phyloP scores from a whole-genome alignment of 495 filamentous ascomycete species.

The Opeltia flavorubescens region DNA sequence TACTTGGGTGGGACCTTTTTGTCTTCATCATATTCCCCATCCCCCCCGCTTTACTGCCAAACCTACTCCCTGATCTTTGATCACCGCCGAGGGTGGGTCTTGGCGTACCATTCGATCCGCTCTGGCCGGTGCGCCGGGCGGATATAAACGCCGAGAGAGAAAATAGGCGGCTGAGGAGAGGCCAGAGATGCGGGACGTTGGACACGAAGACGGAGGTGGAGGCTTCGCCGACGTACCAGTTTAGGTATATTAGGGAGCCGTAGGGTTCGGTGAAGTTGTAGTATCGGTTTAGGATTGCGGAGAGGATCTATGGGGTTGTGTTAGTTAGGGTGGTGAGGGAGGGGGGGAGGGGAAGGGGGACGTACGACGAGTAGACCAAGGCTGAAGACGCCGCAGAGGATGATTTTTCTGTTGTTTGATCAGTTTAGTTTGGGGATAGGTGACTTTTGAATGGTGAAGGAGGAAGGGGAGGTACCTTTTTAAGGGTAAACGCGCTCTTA shows the following conservation, averaged over 20 bases:
- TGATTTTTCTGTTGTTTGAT: slow-evolving; percentile 29
- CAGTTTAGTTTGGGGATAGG: slow-evolving; percentile 5
- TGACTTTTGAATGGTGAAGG: background rate
- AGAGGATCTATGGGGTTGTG: slow-evolving; percentile 29
- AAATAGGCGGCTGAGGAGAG: slow-evolving; percentile 40
- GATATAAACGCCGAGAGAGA: slow-evolving; percentile 28
- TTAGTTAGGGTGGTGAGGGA: background rate
- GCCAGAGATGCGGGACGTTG: slow-evolving; percentile 52
- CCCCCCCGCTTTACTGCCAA: background rate
- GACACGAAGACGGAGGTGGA: slow-evolving; percentile 47
- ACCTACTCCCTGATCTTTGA: background rate
- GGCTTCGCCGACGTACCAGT: slow-evolving; percentile 55
- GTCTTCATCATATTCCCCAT: background rate
- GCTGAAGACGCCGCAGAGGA: slow-evolving; percentile 34
- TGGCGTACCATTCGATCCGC: too few species aligned
- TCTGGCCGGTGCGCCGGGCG: background rate
- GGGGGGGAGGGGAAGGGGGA: slow-evolving; percentile 17
- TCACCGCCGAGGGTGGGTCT: background rate
- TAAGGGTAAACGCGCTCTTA: slow-evolving; percentile 36
- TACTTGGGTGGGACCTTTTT: slow-evolving; percentile 3
- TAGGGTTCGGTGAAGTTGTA: slow-evolving; percentile 47
- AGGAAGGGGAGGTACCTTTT: slow-evolving; percentile 1
- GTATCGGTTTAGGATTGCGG: slow-evolving; percentile 49
- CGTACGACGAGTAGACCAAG: slow-evolving; percentile 40
- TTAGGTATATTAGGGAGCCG: slow-evolving; percentile 40